Evolutionary conservation across 1,139 yeast genomes (phyloP).

Genomic region (Suzukiozyma palmioleophila): DNA sequence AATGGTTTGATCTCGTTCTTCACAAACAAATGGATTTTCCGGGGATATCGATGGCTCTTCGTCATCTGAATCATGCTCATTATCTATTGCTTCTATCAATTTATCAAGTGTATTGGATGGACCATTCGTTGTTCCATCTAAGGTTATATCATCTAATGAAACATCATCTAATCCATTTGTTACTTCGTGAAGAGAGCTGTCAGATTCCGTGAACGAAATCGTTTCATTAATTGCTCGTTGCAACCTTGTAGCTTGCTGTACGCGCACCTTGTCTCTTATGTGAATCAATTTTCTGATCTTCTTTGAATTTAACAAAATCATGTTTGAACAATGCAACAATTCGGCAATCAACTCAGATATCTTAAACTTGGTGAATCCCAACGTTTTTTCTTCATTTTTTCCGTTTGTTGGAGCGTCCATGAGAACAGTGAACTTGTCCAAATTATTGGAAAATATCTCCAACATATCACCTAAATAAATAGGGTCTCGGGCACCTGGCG

Average conservation of each 20-base stretch:
- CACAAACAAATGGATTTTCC: conserved; percentile 45
- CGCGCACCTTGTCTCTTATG: conserved; percentile 34
- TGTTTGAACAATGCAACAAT: conserved; percentile 55
- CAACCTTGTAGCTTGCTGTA: conserved; percentile 27
- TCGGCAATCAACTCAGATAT: conserved; percentile 63
- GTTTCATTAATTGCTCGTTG: conserved; percentile 32
- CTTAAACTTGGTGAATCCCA: conserved; percentile 43
- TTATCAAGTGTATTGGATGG: conserved; percentile 12
- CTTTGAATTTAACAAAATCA: conserved; percentile 42
- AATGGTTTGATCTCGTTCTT: conserved; percentile 29
- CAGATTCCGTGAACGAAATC: conserved; percentile 12
- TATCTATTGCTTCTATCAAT: conserved; percentile 17
- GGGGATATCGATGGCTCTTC: conserved; percentile 46
- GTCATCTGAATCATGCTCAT: conserved; percentile 40
- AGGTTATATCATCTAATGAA: conserved; percentile 30
- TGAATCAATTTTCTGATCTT: conserved; percentile 32
- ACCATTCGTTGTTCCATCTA: conserved; percentile 10
- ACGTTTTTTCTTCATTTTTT: conserved; percentile 11
- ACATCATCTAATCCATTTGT: conserved; percentile 39
- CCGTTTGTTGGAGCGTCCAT: conserved; percentile 21
- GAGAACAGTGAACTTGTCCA: conserved; percentile 27
- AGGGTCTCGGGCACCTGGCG: conserved; percentile 46
- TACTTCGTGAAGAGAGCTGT: conserved; percentile 17
- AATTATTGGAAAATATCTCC: conserved; percentile 34
- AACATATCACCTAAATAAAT: conserved; percentile 45